A percentile compares a stretch with the other conserved stretches of the same genome.
phyloP scores from a whole-genome alignment of 768 basidiomycete species.

The Sarcodon aspratus region DNA sequence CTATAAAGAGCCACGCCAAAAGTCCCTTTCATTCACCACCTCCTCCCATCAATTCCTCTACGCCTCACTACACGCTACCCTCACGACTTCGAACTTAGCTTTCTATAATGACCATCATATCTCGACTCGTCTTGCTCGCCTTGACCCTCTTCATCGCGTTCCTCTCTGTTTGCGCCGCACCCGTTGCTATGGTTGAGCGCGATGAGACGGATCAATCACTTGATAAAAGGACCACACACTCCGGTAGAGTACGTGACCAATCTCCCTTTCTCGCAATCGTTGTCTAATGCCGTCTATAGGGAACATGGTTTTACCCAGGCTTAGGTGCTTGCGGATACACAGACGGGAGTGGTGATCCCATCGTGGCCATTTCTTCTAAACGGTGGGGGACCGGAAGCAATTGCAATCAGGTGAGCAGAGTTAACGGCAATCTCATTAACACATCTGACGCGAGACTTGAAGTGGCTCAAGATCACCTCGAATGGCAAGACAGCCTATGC shows the following conservation, averaged over 20 bases:
- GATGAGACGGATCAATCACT: constrained; percentile 21
- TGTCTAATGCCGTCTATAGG: constrained; percentile 24
- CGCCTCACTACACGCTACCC: constrained; percentile 5
- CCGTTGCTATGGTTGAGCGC: constrained; percentile 36
- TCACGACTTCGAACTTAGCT: constrained; percentile 6
- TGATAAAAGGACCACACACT: constrained; percentile 40
- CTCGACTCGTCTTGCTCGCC: constrained; percentile 24
- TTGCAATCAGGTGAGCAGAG: constrained; percentile 44
- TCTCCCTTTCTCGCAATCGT: background rate
- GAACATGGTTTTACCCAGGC: constrained; percentile 54
- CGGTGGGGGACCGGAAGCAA: constrained; percentile 44
- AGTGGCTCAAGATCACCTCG: constrained; percentile 44
- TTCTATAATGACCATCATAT: constrained; percentile 27
- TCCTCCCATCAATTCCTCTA: constrained; percentile 8
- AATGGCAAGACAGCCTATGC: constrained; percentile 41
- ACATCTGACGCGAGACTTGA: constrained; percentile 29
- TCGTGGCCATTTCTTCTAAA: constrained; percentile 48
- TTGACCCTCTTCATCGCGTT: constrained; percentile 22
- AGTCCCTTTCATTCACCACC: constrained; percentile 7
- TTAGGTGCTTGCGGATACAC: constrained; percentile 53
- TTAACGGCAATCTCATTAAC: constrained; percentile 3
- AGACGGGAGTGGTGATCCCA: constrained; percentile 35
- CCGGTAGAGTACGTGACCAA: constrained; percentile 38
- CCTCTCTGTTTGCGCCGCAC: constrained; percentile 14
- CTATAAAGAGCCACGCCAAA: constrained; percentile 11